These are phyloP conservation scores for Starmerella powellii DNA, from an alignment of 805 yeast genomes.

Conservation along the genomic window DNA sequence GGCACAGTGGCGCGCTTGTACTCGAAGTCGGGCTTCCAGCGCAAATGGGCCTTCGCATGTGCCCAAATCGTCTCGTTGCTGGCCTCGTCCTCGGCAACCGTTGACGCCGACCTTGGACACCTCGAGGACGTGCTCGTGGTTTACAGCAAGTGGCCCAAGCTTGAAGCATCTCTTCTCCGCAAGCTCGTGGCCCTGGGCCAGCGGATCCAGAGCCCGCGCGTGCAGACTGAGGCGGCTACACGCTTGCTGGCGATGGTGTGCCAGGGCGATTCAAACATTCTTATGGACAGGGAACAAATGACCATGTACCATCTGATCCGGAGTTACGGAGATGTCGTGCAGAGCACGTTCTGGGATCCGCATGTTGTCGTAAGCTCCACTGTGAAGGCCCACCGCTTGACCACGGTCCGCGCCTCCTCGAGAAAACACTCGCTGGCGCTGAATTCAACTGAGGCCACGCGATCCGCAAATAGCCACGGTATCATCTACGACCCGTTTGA, in stretches of 20 bases:
- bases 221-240: slow-evolving; percentile 18
- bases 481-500: slow-evolving; percentile 43
- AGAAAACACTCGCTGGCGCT: background rate
- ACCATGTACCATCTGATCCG: slow-evolving; percentile 17
- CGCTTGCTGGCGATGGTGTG: slow-evolving; percentile 14
- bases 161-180: slow-evolving; percentile 18
- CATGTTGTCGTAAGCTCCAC: slow-evolving; percentile 43
- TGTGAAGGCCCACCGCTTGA: slow-evolving; percentile 15
- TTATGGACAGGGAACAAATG: slow-evolving; percentile 17
- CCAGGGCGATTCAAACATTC: background rate
- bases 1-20: slow-evolving; percentile 55
- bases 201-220: slow-evolving; percentile 13
- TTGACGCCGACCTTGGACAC: slow-evolving; percentile 17
- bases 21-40: slow-evolving; percentile 42
- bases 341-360: slow-evolving; percentile 60
- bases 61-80: slow-evolving; percentile 42
- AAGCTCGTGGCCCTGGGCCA: slow-evolving; percentile 21
- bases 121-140: slow-evolving; percentile 16
- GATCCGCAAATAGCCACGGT: slow-evolving; percentile 2
- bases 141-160: slow-evolving; percentile 18
- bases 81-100: slow-evolving; percentile 14
- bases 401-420: slow-evolving; percentile 6
- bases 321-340: slow-evolving; percentile 23
- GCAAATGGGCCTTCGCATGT: slow-evolving; percentile 62
- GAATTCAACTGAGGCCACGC: no score